phyloP scores from a whole-genome alignment of 129 eudicot genomes.

The Saussurea involucrata region DNA sequence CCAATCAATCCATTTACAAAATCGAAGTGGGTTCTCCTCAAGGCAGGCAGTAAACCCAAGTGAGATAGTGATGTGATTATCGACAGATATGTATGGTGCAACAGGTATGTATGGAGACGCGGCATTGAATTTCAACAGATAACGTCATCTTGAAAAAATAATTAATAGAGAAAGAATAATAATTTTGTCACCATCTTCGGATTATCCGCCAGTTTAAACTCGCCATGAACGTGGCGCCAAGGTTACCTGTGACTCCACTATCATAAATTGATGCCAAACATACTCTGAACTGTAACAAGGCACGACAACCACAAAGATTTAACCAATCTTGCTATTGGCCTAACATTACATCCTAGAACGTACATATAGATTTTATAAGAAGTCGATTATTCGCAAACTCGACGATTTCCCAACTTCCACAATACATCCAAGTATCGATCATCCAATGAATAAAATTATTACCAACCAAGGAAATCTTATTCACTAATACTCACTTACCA shows the following conservation, averaged over 20 bases:
- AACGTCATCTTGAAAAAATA: background rate
- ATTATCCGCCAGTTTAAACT: slow-evolving; percentile 27
- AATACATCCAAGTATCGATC: too few species aligned
- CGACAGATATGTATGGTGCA: background rate
- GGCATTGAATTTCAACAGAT: background rate
- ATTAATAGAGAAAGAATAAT: slow-evolving; percentile 1
- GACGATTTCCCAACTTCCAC: too few species aligned
- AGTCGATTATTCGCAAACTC: too few species aligned
- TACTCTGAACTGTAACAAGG: too few species aligned
- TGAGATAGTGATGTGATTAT: slow-evolving; percentile 5
- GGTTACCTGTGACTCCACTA: slow-evolving; percentile 16
- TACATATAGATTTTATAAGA: too few species aligned
- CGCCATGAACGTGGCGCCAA: slow-evolving; percentile 32
- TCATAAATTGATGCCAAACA: background rate
- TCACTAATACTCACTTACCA: too few species aligned
- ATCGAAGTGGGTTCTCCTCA: background rate
- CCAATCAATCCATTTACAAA: background rate
- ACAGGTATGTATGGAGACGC: background rate
- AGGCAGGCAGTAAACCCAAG: background rate
- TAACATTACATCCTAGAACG: too few species aligned
- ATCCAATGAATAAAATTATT: too few species aligned
- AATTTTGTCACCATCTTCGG: slow-evolving; percentile 24
- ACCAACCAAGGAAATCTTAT: too few species aligned
- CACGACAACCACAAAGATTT: too few species aligned
- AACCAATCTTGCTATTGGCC: too few species aligned